Evolutionary conservation across 2,329 filamentous ascomycete genomes (phyloP), one percentile per base, ranked within the genome.

Genomic region (Fusarium bulbicola): DNA sequence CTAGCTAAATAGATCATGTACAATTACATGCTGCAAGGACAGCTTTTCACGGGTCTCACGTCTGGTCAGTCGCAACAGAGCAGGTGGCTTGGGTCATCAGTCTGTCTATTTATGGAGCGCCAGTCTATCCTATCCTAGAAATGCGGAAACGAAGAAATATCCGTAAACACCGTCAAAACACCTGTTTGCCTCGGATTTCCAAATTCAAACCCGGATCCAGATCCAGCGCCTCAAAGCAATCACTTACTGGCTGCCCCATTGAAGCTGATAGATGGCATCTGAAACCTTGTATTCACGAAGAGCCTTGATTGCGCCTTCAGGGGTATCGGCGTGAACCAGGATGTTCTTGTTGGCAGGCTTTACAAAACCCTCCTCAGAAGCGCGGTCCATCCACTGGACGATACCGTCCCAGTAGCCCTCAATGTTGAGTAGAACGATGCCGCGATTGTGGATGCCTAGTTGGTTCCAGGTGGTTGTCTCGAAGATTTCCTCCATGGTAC

Each of bases 401-500:
- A 99, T 85, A 2, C 95, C 95, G 81, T 97, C 92, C 89, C 95
- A 99, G 83, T 97, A 98, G 1, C 95, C 94, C 61, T 95, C 91
- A 32, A 98, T 88, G 81, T 98, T 98, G 75, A 93, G 90, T 54
- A 98, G 85, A 60, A 95, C 91, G 50, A 98, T 91, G 7, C 92
- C 93, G 56, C 88, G 86, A 76, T 87, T 87, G 83, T 98, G 96
- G 74, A 99, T 98, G 2, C 96, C 95, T 56, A 99, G 84, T 85
- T 98, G 96, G 82, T 98, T 98, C 95, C 96, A 99, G 16, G 94
- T 97, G 32, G 91, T 91, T 6, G 94, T 90, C 85, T 97, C 94
- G 82, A 97, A 95, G 80, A 99, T 88, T 87, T 99, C 96, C 85
- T 99, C 96, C 80, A 98, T 88, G 5, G 96, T 99, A 26, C 96